These are phyloP conservation scores for Mimosa pudica DNA, from an alignment of 306 rosid genomes.

Conservation along the genomic window DNA sequence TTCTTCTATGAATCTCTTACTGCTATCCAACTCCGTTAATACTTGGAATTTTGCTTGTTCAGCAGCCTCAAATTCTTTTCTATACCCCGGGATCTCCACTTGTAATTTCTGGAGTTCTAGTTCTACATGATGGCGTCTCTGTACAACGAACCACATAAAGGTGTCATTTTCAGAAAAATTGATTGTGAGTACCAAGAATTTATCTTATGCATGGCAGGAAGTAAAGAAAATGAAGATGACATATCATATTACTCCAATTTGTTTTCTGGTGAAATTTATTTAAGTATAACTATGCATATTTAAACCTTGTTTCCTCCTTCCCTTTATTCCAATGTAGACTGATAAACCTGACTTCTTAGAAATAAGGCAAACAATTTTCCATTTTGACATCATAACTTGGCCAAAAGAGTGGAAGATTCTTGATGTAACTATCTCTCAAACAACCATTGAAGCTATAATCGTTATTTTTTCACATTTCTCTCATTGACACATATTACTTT, in stretches of 20 bases:
- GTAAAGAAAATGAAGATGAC: constrained; percentile 5
- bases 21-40: constrained; percentile 76
- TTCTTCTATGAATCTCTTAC: constrained; percentile 85
- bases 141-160: constrained; percentile 41
- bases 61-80: constrained; percentile 56
- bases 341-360: constrained; percentile 19
- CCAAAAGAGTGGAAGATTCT: not conserved
- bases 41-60: constrained; percentile 63
- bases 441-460: not conserved
- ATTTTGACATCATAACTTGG: not conserved
- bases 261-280: not conserved
- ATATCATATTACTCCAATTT: not conserved
- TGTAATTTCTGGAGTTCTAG: constrained; percentile 78
- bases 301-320: not conserved
- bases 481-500: not conserved
- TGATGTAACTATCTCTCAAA: constrained; percentile 1
- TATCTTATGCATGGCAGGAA: not conserved
- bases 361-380: not conserved
- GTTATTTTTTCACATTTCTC: not conserved
- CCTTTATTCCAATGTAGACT: not conserved
- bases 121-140: constrained; percentile 84
- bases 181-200: not conserved
- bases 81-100: constrained; percentile 71
- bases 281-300: not conserved
- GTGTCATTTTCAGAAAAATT: constrained; percentile 9